These are phyloP conservation scores for Amaranthus hypochondriacus DNA, from an alignment of 148 eudicot species.

Conservation along the genomic window DNA sequence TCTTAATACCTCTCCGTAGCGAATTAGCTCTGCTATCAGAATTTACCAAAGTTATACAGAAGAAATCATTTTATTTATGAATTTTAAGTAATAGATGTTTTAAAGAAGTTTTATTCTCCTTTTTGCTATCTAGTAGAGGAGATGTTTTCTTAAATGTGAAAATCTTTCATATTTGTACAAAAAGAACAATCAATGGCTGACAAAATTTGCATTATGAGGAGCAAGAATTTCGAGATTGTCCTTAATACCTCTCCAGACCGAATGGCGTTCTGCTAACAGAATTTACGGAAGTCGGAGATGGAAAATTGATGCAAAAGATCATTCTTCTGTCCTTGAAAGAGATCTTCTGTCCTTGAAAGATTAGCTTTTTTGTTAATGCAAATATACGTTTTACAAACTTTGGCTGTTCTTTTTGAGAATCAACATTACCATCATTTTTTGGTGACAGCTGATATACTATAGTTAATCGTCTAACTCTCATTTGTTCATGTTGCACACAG, in stretches of 20 bases:
- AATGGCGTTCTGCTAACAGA: background rate
- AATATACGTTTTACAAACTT: background rate
- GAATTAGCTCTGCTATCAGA: too few species aligned
- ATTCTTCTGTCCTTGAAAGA: background rate
- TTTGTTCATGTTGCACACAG: slow-evolving; percentile 14
- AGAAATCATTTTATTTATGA: too few species aligned
- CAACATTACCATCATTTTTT: slow-evolving; percentile 4
- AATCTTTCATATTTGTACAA: background rate
- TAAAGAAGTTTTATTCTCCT: too few species aligned
- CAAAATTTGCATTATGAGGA: background rate
- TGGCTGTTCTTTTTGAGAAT: slow-evolving; percentile 6
- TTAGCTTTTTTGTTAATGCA: background rate
- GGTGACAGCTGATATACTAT: background rate
- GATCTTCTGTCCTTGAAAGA: background rate
- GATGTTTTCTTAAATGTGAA: too few species aligned
- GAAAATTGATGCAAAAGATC: background rate
- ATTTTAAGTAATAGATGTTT: too few species aligned
- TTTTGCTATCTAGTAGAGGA: too few species aligned
- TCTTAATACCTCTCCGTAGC: too few species aligned
- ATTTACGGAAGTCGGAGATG: background rate
- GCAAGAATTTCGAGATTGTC: background rate
- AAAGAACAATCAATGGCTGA: background rate
- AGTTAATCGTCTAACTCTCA: background rate
- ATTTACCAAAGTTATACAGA: too few species aligned
- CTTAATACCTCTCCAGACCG: background rate